Base-by-base conservation (phyloP, 352 stramenopile species). In the Achlya hypogyna region DNA sequence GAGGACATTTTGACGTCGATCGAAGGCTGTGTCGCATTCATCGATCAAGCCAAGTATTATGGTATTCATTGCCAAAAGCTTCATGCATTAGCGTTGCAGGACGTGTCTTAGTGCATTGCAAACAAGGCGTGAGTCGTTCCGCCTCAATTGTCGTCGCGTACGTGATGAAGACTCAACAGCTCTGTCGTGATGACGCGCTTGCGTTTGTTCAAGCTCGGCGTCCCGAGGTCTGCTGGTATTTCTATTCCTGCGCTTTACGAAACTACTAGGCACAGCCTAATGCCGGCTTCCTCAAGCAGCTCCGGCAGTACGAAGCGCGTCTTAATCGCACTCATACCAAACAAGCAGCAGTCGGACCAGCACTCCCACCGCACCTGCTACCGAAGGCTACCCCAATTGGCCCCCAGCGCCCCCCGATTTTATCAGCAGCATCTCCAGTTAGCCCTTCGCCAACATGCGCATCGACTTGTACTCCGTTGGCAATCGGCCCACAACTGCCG, bases 1-100 rank as follows among this genome's bases (percentile, higher is more conserved):
- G 88, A 97, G 69, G 86, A 97, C 62, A 87, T 97, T 52, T 81
- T 82, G 20, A 70, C 76, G 8, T 75, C 93, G 62, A 63, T 97
- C 20, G 84, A 94, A 71, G 81, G 83, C 28, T 91, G 82, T 64
- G 74, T 96, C 51, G 76, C 81, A 35, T 97, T 96, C 74, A 96
- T 97, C n/a, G 87, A 95, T 18, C 84, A 92, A 73, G 87, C 86
- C 65, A 88, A 93, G 63, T 93, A 87, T 75, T 91, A 97, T 85
- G 89, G 88, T 90, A 83, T 52, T 65, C 28, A 38, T 8, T 27
- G 5, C 29, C 51, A 22, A 38, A 38, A 29, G 18, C 29, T 52
- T 12, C 2, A 51, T 6, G 18, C 23, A 12, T 23, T 2, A 34
- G 9, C 56, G 34, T 58, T 54, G 2, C 51, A 94, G 83, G 85